These are phyloP conservation scores for Aspergillus brunneoviolaceus DNA, from an alignment of 2,329 filamentous ascomycete genomes.

Conservation along the genomic window DNA sequence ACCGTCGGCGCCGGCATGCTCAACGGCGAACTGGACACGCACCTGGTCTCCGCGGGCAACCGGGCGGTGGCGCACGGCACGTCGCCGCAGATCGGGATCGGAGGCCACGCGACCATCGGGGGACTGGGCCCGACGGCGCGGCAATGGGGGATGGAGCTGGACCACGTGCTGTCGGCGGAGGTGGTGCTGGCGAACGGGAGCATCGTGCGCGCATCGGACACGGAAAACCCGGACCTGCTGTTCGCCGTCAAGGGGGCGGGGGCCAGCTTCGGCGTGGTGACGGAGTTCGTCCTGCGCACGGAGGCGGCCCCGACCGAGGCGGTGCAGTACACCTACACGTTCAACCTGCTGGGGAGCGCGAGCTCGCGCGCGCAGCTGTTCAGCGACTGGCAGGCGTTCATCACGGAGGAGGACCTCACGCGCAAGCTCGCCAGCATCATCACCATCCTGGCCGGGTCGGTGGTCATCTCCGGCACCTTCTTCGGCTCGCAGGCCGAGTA, in stretches of 20 bases:
- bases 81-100: constrained; percentile 40
- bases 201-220: constrained; percentile 32
- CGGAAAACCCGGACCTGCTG: constrained; percentile 33
- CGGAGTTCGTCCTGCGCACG: constrained; percentile 39
- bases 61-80: constrained; percentile 42
- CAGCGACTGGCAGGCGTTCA: constrained; percentile 59
- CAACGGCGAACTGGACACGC: constrained; percentile 32
- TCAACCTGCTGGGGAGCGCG: constrained; percentile 48
- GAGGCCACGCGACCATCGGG: constrained; percentile 44
- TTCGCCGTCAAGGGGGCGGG: constrained; percentile 40
- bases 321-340: constrained; percentile 59
- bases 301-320: constrained; percentile 42
- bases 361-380: constrained; percentile 52
- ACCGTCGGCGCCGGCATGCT: constrained; percentile 36
- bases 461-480: constrained; percentile 61
- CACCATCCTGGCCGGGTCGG: constrained; percentile 55
- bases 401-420: constrained; percentile 56
- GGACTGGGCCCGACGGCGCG: constrained; percentile 43
- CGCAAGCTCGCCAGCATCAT: constrained; percentile 60
- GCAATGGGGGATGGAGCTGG: constrained; percentile 52
- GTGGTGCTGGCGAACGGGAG: constrained; percentile 47
- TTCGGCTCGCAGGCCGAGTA: constrained; percentile 62
- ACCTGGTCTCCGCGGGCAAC: constrained; percentile 30
- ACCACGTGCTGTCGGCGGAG: constrained; percentile 49
- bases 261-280: constrained; percentile 41